These are phyloP conservation scores for Arbutus unedo DNA, from an alignment of 148 eudicot species.

Conservation along the genomic window DNA sequence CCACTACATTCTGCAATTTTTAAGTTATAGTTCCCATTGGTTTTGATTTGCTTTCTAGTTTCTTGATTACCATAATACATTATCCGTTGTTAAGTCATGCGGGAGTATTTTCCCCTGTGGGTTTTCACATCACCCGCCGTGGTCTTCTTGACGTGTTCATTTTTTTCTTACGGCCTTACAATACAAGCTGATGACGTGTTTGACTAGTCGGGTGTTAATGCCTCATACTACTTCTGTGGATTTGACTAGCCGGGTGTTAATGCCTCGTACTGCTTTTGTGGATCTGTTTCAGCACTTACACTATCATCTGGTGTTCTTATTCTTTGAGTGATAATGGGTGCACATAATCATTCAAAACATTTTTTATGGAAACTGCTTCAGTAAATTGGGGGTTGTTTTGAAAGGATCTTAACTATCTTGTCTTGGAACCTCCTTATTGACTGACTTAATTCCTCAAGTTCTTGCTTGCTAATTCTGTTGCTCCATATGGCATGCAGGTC, in stretches of 20 bases:
- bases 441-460: not conserved
- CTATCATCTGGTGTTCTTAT: not conserved
- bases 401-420: no score
- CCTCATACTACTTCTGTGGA: not conserved
- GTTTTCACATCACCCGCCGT: not conserved
- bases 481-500: constrained; percentile 48
- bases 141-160: not conserved
- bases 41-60: not conserved
- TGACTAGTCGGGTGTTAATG: not conserved
- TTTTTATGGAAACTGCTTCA: not conserved
- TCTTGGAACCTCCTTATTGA: not conserved
- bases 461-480: not conserved
- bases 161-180: not conserved
- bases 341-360: not conserved
- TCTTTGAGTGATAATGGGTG: not conserved
- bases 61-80: not conserved
- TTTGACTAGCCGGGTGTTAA: not conserved
- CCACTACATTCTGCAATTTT: not conserved
- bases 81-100: not conserved
- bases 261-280: not conserved
- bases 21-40: not conserved
- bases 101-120: not conserved
- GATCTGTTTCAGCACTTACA: not conserved
- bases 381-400: not conserved
- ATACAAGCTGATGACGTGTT: not conserved